Percentiles rank a stretch among this genome's conserved stretches.
phyloP scores from a whole-genome alignment of 2,329 filamentous ascomycete genomes.

The Cercospora sojina region DNA sequence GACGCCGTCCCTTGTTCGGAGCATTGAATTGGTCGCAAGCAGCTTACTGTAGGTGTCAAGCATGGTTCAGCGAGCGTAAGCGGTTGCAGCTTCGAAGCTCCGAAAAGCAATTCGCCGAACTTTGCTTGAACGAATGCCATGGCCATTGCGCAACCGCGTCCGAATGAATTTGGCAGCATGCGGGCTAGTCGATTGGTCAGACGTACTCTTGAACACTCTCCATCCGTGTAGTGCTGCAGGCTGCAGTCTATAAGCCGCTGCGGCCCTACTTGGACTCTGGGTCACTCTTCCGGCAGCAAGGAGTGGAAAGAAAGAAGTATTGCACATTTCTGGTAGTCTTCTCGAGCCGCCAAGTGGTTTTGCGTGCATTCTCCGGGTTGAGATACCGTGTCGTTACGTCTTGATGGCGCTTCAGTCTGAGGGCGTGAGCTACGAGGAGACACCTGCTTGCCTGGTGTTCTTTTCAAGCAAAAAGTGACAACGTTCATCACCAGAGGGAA shows the following conservation, averaged over 20 bases:
- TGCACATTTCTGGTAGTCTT: not conserved
- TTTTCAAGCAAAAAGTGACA: not conserved
- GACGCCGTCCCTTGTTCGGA: not conserved
- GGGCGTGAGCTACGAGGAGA: not conserved
- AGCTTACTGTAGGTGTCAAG: not conserved
- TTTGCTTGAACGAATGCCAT: not conserved
- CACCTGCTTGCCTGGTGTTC: not conserved
- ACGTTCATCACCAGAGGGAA: not conserved
- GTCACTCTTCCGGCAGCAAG: not conserved
- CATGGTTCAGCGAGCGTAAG: not conserved
- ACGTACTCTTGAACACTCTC: not conserved
- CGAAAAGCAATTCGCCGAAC: not conserved
- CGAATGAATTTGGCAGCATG: not conserved
- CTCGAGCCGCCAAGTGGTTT: not conserved
- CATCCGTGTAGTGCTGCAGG: not conserved
- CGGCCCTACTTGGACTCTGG: not conserved
- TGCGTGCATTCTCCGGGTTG: not conserved
- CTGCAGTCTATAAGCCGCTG: not conserved
- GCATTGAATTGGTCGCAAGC: not conserved
- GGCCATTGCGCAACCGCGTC: not conserved
- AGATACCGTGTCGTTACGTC: not conserved
- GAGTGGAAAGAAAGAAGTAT: not conserved
- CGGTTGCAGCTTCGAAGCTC: not conserved
- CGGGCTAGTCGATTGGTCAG: not conserved
- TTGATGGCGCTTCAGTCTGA: not conserved